Conservation (phyloP, 352 stramenopile genomes). For the Globisporangium recalcitrans region DNA sequence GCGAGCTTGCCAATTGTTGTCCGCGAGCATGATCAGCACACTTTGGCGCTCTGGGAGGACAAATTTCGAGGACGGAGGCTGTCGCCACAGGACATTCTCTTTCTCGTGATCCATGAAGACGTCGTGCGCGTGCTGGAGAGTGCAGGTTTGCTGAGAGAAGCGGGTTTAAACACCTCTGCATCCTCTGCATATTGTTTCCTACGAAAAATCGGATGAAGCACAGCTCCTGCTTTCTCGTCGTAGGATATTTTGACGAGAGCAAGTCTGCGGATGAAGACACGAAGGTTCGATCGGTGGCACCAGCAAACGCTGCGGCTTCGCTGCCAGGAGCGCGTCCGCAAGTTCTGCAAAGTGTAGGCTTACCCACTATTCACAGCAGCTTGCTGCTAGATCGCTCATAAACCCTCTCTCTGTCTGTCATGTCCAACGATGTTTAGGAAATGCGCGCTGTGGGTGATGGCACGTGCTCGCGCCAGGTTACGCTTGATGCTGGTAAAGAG, state of each 20-base stretch:
- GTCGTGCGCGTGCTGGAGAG: constrained; percentile 37
- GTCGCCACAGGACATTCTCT: constrained; percentile 34
- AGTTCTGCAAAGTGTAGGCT: constrained; percentile 48
- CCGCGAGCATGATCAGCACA: constrained; percentile 15
- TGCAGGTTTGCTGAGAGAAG: constrained; percentile 30
- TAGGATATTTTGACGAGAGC: constrained; percentile 18
- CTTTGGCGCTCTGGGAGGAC: constrained; percentile 45
- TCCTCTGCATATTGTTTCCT: too few species aligned
- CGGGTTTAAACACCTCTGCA: constrained; percentile 22
- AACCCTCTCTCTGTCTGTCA: not conserved
- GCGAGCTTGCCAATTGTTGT: not conserved
- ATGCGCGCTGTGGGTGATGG: constrained; percentile 34
- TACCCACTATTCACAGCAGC: not conserved
- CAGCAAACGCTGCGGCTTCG: constrained; percentile 16
- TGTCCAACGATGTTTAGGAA: constrained; percentile 33
- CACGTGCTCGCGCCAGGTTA: constrained; percentile 28
- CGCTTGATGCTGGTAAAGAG: constrained; percentile 17
- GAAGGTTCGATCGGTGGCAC: constrained; percentile 27
- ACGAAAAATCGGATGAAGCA: too few species aligned
- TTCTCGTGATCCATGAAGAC: constrained; percentile 38
- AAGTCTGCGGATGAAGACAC: not conserved
- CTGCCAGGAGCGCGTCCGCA: constrained; percentile 22
- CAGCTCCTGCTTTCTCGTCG: too few species aligned
- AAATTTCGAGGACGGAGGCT: constrained; percentile 41
- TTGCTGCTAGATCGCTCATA: not conserved